Conservation (phyloP, 208 protist genomes). For the Herpetomonas samuelpessoai region DNA sequence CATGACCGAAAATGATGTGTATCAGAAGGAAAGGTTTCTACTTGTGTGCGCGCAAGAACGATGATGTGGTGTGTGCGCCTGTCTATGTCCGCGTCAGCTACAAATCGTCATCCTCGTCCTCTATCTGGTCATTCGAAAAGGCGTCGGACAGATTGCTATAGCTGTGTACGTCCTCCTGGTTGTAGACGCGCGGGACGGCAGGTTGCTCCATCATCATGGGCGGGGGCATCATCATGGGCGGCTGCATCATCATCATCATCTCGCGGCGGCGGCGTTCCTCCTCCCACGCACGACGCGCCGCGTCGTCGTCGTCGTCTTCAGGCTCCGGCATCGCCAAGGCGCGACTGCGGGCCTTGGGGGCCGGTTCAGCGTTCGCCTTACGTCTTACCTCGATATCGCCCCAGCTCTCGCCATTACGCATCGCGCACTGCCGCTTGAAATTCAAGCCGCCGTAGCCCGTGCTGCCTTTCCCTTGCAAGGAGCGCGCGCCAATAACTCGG, state of each 20-base stretch:
- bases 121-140: conserved; percentile 17
- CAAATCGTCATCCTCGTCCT: conserved; percentile 18
- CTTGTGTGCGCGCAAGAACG: too few relatives aligned
- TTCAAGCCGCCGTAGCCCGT: conserved; percentile 71
- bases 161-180: conserved; percentile 38
- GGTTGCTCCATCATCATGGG: conserved; percentile 21
- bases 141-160: conserved; percentile 53
- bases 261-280: conserved; percentile 1
- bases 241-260: conserved; percentile 6
- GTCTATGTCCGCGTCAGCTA: neutral
- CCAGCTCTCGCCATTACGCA: conserved; percentile 57
- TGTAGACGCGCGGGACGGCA: conserved; percentile 35
- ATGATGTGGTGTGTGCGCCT: neutral
- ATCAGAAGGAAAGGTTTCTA: too few relatives aligned
- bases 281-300: neutral
- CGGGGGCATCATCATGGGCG: conserved; percentile 10
- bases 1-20: too few relatives aligned
- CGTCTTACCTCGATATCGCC: conserved; percentile 44
- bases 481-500: conserved; percentile 36
- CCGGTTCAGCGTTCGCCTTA: neutral
- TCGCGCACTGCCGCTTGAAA: conserved; percentile 54
- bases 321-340: neutral
- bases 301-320: neutral
- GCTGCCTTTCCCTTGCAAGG: conserved; percentile 27
- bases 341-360: neutral